Base-by-base conservation (phyloP, 495 filamentous ascomycete genomes). In the Penicillium silybi region DNA sequence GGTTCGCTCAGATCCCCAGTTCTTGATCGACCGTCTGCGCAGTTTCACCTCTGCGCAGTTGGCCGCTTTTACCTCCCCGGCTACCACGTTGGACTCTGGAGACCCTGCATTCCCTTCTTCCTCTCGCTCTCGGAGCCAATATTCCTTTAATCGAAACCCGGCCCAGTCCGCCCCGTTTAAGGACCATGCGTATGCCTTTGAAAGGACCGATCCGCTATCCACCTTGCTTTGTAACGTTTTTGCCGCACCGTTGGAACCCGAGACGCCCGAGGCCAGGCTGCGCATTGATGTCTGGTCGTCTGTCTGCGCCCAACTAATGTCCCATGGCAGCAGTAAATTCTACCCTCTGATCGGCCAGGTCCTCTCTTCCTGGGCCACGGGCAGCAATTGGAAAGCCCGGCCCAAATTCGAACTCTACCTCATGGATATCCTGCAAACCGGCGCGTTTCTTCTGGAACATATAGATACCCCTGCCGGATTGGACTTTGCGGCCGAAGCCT, bases 341-440 rank as follows among this genome's bases (percentile, higher is more conserved):
- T 65, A 67, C 45, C 65, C 67, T 41, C 64, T 77, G 4, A 57
- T 77, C 34, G 66, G 65, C 48, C 66, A 75, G 32, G 67, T 77
- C 11, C 80, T 97, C 32, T 90, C 92, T 68, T 82, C 87, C 48
- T 97, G 89, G 87, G 82, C 90, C 46, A 80, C 83, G 32, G 87
- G 89, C 74, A 83, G 88, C 63, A 86, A 90, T 63, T 97, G 93
- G 93, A 86, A 87, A 50, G 87, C 89, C 48, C 88, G 85, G 54
- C 82, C 84, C 55, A 91, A 89, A 57, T 85, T 98, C 76, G 92
- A 96, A 73, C 85, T 89, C 61, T 96, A 90, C 62, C 81, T 98
- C 5, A 92, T 95, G 89, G 85, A 90, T 63, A 86, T 92, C 51
- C 80, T 98, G 17, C 89, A 96, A 69, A 88, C 92, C 62, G 93